A percentile compares a stretch with the other conserved stretches of the same genome.
phyloP scores from a whole-genome alignment of 768 basidiomycete species.

The Agrocybe pediades region DNA sequence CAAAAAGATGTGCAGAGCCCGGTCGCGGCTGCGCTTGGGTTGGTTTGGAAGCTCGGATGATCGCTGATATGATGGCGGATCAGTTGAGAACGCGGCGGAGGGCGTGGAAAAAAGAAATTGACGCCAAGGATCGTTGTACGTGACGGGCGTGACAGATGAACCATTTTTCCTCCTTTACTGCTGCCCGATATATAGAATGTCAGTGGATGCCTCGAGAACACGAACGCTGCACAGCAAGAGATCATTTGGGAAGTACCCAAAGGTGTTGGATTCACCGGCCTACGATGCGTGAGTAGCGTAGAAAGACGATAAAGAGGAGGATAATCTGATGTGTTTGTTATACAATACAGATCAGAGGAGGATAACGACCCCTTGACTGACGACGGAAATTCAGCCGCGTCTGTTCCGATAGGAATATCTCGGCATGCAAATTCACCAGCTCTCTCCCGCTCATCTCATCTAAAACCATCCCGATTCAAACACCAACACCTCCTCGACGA shows the following conservation, averaged over 20 bases:
- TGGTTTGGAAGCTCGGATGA: too few relatives aligned
- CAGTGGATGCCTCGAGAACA: constrained; percentile 30
- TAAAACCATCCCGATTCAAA: constrained; percentile 34
- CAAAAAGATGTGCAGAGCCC: too few relatives aligned
- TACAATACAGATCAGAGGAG: constrained; percentile 71
- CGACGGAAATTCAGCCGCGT: constrained; percentile 60
- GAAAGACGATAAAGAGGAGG: neutral
- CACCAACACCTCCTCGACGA: constrained; percentile 64
- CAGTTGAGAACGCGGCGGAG: too few relatives aligned
- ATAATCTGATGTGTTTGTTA: constrained; percentile 15
- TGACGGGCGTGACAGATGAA: constrained; percentile 7
- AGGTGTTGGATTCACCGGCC: constrained; percentile 66
- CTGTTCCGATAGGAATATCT: constrained; percentile 38
- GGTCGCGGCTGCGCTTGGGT: too few relatives aligned
- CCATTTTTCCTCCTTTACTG: constrained; percentile 2
- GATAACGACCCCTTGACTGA: constrained; percentile 88
- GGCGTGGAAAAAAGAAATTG: constrained; percentile 11
- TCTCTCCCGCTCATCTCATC: constrained; percentile 28
- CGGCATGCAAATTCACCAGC: constrained; percentile 24
- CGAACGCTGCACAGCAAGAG: constrained; percentile 58
- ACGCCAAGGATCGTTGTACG: constrained; percentile 8
- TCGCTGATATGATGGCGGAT: too few relatives aligned
- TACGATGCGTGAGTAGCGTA: constrained; percentile 64
- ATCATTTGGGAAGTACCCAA: constrained; percentile 71
- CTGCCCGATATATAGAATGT: constrained; percentile 18